Evolutionary conservation across 2,329 filamentous ascomycete species (phyloP).

Genomic region (Ophiosphaerella herpotricha): DNA sequence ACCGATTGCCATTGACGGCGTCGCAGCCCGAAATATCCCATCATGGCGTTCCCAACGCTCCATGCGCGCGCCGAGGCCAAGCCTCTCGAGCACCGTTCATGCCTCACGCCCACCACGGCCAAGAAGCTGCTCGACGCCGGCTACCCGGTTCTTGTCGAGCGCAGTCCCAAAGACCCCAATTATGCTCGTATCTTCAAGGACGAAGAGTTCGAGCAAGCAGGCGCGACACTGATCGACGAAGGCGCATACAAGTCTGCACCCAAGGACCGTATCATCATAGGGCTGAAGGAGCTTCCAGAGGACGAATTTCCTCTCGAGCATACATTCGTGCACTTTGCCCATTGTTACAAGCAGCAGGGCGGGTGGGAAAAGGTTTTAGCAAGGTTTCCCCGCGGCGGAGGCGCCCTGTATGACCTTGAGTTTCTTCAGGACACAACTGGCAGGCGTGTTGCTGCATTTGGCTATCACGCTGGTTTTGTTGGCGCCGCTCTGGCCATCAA

Average conservation of each 20-base stretch:
- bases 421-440: constrained; percentile 78
- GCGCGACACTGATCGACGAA: constrained; percentile 45
- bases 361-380: constrained; percentile 77
- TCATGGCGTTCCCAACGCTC: constrained; percentile 45
- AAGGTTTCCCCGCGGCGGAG: constrained; percentile 76
- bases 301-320: constrained; percentile 46
- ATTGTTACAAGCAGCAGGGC: constrained; percentile 50
- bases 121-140: constrained; percentile 49
- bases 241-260: constrained; percentile 46
- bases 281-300: constrained; percentile 49
- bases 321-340: constrained; percentile 49
- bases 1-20: constrained; percentile 14
- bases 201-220: constrained; percentile 45
- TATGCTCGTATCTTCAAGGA: constrained; percentile 50
- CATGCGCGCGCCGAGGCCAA: constrained; percentile 50
- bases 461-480: constrained; percentile 55
- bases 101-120: constrained; percentile 46
- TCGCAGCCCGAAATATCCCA: constrained; percentile 1
- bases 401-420: constrained; percentile 82
- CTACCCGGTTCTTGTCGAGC: constrained; percentile 48
- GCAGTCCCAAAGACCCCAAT: constrained; percentile 44
- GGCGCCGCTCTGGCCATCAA: constrained; percentile 54
- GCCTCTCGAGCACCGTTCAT: constrained; percentile 48
- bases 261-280: constrained; percentile 48
- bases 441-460: constrained; percentile 72